Conservation (phyloP, 768 basidiomycete species). For the Suillus cothurnatus region DNA sequence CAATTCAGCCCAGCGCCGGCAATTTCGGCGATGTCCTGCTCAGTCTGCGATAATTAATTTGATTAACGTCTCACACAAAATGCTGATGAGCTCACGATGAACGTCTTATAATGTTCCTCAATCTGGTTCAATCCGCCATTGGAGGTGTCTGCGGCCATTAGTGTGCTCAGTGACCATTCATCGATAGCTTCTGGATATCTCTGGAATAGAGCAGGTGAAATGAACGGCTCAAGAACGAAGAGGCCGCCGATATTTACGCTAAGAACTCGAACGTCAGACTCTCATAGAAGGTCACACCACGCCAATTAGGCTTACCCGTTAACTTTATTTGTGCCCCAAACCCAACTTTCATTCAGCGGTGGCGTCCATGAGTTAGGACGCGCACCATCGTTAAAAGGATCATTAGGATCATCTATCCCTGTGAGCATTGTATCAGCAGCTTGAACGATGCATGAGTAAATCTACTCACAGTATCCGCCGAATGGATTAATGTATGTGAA, state of each 20-base stretch:
- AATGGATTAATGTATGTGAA: conserved; percentile 80
- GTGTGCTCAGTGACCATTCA: conserved; percentile 67
- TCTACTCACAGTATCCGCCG: conserved; percentile 66
- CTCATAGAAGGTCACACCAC: conserved; percentile 9
- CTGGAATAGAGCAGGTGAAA: conserved; percentile 64
- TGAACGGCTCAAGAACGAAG: conserved; percentile 81
- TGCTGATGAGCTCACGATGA: conserved; percentile 58
- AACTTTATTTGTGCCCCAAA: conserved; percentile 61
- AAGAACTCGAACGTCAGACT: conserved; percentile 12
- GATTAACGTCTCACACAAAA: neutral
- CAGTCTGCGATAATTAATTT: conserved; percentile 54
- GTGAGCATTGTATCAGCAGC: conserved; percentile 2
- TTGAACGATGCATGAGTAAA: conserved; percentile 4
- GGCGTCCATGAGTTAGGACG: conserved; percentile 81
- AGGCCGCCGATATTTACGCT: conserved; percentile 76
- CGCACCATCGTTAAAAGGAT: conserved; percentile 78
- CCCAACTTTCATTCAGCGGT: conserved; percentile 74
- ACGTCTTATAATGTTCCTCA: conserved; percentile 79
- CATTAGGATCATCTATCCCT: conserved; percentile 69
- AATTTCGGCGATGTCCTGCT: conserved; percentile 87
- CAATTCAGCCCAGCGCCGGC: conserved; percentile 88
- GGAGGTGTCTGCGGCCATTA: conserved; percentile 66
- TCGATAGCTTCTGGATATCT: conserved; percentile 58
- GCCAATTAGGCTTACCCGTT: conserved; percentile 48
- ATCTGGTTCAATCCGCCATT: conserved; percentile 63